Conservation (phyloP, 805 yeast genomes). For the Tetrapisispora pingtungensis region DNA sequence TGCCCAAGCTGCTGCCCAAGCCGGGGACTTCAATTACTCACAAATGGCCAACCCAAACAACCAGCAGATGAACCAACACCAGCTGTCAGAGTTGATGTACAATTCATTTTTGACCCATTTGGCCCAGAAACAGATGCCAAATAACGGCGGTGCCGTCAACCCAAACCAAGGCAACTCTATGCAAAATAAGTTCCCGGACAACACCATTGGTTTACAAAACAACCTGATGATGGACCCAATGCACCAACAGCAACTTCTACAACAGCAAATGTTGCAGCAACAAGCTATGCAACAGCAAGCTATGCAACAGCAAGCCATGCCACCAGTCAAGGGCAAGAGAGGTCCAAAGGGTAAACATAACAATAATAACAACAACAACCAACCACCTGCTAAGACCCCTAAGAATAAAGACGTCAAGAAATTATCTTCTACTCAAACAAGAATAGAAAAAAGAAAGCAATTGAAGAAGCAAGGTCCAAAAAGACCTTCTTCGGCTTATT, state of each 20-base stretch:
- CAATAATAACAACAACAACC: background rate
- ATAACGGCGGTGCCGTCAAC: constrained; percentile 9
- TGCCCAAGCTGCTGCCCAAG: background rate
- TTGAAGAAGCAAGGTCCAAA: constrained; percentile 30
- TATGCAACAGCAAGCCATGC: constrained; percentile 5
- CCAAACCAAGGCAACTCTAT: constrained; percentile 1
- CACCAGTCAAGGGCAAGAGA: background rate
- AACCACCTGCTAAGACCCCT: background rate
- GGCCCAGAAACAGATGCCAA: constrained; percentile 23
- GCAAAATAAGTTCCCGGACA: background rate
- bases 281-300: constrained; percentile 5
- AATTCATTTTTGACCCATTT: constrained; percentile 27
- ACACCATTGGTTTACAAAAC: constrained; percentile 1
- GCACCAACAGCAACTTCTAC: constrained; percentile 9
- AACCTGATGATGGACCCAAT: constrained; percentile 10
- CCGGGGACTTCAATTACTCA: constrained; percentile 16
- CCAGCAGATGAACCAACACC: constrained; percentile 20
- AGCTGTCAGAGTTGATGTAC: constrained; percentile 28
- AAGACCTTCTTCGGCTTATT: constrained; percentile 32
- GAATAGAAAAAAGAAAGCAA: constrained; percentile 29
- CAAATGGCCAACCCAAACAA: constrained; percentile 8
- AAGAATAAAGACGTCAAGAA: constrained; percentile 20
- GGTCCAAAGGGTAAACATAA: constrained; percentile 1
- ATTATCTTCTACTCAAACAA: constrained; percentile 28
- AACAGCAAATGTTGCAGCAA: constrained; percentile 3